Evolutionary conservation across 164 flowering plant genomes (phyloP), one percentile per base, ranked within the genome.

Genomic region (Piper longum): DNA sequence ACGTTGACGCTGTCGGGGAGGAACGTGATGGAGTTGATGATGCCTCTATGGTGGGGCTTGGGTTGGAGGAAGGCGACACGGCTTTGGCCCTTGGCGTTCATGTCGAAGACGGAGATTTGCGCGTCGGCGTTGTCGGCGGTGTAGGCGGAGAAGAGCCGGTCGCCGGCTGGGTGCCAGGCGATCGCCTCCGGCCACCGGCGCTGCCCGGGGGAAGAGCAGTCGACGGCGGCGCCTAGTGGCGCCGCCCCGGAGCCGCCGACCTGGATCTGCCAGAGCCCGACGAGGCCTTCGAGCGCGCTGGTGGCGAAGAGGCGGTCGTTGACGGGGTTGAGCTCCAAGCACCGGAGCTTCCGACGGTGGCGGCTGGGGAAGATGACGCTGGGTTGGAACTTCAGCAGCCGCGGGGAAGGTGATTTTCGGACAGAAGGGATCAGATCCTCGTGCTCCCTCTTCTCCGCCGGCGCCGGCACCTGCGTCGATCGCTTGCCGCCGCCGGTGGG

Each of bases 151-250:
- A 88, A 77, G 52, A 93, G 55, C 65, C 78, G 73, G 75, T 80
- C 74, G 66, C 97, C 97, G 6, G 70, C 66, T 13, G 98, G 98
- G 74, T 93, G 97, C 97, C 97, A 93, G 18, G 95, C 75, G 56
- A 88, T 77, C 76, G 88, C 98, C 79, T 90, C 97, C 52, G 96
- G 96, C 97, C 98, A 93, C 76, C 90, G 82, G 76, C 95, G 82
- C 54, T 84, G 84, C 69, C 76, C 80, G 57, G 78, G 81, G 54
- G 98, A 88, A 16, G 68, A 64, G 70, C 92, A 86, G 61, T 90
- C 91, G 41, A 83, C 76, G 18, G 69, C 41, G 71, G 88, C 81
- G 60, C 88, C 79, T 43, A 82, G 83, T 81, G 58, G 89, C 52
- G 11, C 11, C 14, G 52, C 52, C 14, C 52, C 52, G 11, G 52